These are phyloP conservation scores for Aspergillus pseudoviridinutans DNA, from an alignment of 2,329 filamentous ascomycete species.

Conservation along the genomic window DNA sequence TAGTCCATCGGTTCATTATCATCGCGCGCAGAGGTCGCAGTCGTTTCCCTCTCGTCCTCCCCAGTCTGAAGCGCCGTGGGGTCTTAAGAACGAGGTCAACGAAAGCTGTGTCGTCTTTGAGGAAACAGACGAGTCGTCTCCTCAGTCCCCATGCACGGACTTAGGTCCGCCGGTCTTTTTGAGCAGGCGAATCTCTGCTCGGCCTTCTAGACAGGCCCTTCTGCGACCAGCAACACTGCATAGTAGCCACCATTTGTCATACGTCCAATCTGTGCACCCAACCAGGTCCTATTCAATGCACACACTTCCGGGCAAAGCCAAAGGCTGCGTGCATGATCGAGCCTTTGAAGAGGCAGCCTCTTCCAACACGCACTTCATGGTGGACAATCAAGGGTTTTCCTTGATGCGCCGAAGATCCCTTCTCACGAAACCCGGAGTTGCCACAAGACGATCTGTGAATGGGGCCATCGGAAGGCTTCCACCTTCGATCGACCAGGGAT, in stretches of 20 bases:
- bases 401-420: conserved; percentile 37
- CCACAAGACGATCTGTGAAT: conserved; percentile 31
- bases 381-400: conserved; percentile 31
- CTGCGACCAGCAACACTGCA: conserved; percentile 19
- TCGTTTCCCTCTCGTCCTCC: conserved; percentile 20
- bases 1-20: conserved; percentile 7
- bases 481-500: conserved; percentile 23
- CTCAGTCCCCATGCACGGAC: conserved; percentile 6
- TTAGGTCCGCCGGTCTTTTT: conserved; percentile 10
- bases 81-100: background rate
- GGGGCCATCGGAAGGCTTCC: conserved; percentile 17
- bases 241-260: conserved; percentile 11
- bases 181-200: conserved; percentile 16
- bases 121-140: conserved; percentile 6
- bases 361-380: conserved; percentile 31
- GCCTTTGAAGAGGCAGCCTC: conserved; percentile 24
- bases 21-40: conserved; percentile 13
- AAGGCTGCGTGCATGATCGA: conserved; percentile 21
- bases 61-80: conserved; percentile 10
- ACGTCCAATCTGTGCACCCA: conserved; percentile 13
- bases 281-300: conserved; percentile 29
- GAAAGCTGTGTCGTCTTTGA: conserved; percentile 4
- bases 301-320: conserved; percentile 21
- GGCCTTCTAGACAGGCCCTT: conserved; percentile 14
- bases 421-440: conserved; percentile 32